These are phyloP conservation scores for Syzygium grande DNA, from an alignment of 345 rosid genomes.

Conservation along the genomic window DNA sequence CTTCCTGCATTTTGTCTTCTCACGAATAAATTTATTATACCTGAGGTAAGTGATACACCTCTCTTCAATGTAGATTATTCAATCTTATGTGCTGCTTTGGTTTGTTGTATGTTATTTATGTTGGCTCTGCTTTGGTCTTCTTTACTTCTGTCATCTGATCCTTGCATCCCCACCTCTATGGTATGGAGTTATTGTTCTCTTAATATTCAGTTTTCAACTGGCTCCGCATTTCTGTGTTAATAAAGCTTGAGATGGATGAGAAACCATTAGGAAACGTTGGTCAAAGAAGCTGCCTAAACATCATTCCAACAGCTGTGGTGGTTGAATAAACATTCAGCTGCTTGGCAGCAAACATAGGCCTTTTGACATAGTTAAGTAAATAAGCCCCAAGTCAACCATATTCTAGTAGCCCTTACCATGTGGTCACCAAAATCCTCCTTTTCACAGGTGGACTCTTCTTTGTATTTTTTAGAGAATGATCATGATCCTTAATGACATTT, in stretches of 20 bases:
- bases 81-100: not conserved
- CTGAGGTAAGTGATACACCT: constrained; percentile 50
- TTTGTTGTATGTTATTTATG: not conserved
- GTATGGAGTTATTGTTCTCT: not conserved
- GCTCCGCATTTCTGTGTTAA: not conserved
- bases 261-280: not conserved
- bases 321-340: not conserved
- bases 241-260: not conserved
- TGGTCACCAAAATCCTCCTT: not conserved
- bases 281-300: not conserved
- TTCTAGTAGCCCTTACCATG: not conserved
- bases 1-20: constrained; percentile 99
- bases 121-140: not conserved
- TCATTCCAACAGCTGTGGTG: not conserved
- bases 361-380: not conserved
- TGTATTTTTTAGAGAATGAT: not conserved
- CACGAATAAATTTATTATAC: constrained; percentile 87
- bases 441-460: not conserved
- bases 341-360: not conserved
- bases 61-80: not conserved
- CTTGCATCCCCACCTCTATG: not conserved
- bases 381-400: not conserved
- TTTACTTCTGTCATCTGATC: not conserved
- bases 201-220: not conserved
- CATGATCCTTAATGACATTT: not conserved